Base-by-base conservation (phyloP, 495 filamentous ascomycete species). In the Aspergillus mulundensis region DNA sequence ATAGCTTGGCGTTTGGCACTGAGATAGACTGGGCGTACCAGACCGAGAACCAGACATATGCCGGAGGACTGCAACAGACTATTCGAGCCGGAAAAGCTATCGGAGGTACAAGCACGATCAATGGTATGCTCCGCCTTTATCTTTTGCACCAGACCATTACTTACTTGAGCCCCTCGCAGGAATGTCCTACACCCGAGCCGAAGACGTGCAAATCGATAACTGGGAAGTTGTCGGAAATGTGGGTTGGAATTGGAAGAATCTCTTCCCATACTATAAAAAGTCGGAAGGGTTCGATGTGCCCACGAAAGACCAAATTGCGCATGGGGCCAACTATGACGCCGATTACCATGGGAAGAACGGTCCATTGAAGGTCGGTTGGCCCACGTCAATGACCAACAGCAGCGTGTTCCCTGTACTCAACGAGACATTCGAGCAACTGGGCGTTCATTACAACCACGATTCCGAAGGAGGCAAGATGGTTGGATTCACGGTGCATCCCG, bases 401-500 rank as follows among this genome's bases (percentile, higher is more conserved):
- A 58, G 39, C 48, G 56, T 58, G 16, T 58, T 53, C 30, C 21
- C 49, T 24, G 48, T 48, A 5, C 40, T 58, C 7, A 52, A 52
- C 14, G 38, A 58, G n/a, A 52, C 56, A 14, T 45, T 58, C 10
- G 43, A 25, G 6, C 5, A 58, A 5, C 57, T 59, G 5, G 57
- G 57, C 5, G 34, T 59, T 12, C 41, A 46, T 12, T 80, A 73
- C 58, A 66, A 75, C 41, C 58, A 68, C 14, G 61, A 63, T 23
- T 64, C 69, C 44, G 74, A 81, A 53, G 54, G 64, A 2, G 73
- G 73, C 0, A 53, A 61, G 0, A 67, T 70, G 36, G 62, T 62
- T 36, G 73, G 70, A 5, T 70, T 72, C 54, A 62, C 48, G 10
- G 28, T 70, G 24, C 71, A 63, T 61, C 73, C 69, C 1, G 65